These are phyloP conservation scores for Selaginella moellendorffii DNA, from an alignment of 75 land plant species.

Conservation along the genomic window DNA sequence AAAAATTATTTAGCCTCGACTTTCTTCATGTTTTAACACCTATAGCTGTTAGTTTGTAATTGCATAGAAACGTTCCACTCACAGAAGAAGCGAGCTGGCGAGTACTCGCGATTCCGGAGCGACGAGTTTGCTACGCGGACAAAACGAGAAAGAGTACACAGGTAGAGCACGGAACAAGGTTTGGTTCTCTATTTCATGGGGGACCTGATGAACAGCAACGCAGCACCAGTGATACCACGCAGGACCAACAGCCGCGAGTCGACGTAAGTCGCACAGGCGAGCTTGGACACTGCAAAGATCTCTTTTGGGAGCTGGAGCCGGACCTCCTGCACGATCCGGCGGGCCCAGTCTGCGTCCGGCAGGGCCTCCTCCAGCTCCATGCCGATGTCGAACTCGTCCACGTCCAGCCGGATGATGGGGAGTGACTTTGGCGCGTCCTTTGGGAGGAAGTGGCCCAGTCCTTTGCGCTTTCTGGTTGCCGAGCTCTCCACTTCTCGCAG, in stretches of 20 bases:
- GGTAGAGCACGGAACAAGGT: no score
- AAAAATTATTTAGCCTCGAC: no score
- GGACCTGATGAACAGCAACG: slow-evolving; percentile 50
- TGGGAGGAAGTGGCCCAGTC: slow-evolving; percentile 11
- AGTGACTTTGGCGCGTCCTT: slow-evolving; percentile 44
- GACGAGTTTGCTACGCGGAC: no score
- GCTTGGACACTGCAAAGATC: slow-evolving; percentile 60
- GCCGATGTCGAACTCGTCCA: slow-evolving; percentile 47
- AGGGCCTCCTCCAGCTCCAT: slow-evolving; percentile 36
- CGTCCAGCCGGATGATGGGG: slow-evolving; percentile 40
- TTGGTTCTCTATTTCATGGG: slow-evolving; percentile 1
- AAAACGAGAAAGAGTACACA: no score
- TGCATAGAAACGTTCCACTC: no score
- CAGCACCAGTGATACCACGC: slow-evolving; percentile 58
- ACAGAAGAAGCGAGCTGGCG: no score
- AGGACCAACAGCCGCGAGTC: slow-evolving; percentile 59
- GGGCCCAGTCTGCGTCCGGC: slow-evolving; percentile 15
- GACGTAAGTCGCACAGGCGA: slow-evolving; percentile 78
- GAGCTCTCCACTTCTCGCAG: background rate
- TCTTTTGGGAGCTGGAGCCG: slow-evolving; percentile 59
- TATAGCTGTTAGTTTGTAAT: no score
- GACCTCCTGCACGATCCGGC: slow-evolving; percentile 37
- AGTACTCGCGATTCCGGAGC: no score
- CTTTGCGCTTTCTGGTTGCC: background rate
- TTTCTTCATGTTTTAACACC: no score